These are phyloP conservation scores for Perilla frutescens DNA, from an alignment of 257 asterid species.

Conservation along the genomic window DNA sequence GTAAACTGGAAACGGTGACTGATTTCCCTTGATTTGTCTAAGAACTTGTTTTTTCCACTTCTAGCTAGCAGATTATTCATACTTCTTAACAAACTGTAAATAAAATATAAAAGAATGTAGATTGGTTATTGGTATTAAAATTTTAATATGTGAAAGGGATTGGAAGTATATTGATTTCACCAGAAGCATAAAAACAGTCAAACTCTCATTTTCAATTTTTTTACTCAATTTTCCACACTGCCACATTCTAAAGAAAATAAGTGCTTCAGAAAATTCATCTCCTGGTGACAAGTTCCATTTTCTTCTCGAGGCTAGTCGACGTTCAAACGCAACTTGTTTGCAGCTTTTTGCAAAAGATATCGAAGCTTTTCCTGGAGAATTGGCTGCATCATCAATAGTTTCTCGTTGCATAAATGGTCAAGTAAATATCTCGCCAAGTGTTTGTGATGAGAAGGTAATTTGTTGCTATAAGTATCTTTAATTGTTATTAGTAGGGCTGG, in stretches of 20 bases:
- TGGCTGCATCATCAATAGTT: constrained; percentile 81
- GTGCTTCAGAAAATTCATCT: constrained; percentile 83
- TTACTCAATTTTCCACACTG: constrained; percentile 29
- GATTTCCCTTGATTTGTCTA: neutral
- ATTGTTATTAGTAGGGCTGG: constrained; percentile 4
- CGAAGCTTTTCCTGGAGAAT: constrained; percentile 86
- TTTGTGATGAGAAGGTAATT: constrained; percentile 59
- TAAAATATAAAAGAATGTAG: neutral
- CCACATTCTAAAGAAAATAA: constrained; percentile 52
- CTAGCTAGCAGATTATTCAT: neutral
- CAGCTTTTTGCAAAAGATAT: constrained; percentile 82
- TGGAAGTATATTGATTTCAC: constrained; percentile 23
- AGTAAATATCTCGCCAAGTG: constrained; percentile 50
- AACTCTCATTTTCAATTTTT: constrained; percentile 15
- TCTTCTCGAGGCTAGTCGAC: constrained; percentile 92
- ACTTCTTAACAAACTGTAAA: neutral
- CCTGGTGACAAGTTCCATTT: constrained; percentile 71
- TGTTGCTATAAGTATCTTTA: constrained; percentile 32
- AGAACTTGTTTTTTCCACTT: constrained; percentile 3
- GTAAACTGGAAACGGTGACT: neutral
- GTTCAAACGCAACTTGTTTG: constrained; percentile 79
- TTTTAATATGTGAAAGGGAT: constrained; percentile 3
- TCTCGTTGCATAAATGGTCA: constrained; percentile 76
- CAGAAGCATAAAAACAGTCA: constrained; percentile 18
- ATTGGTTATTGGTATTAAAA: neutral